These are phyloP conservation scores for Paramecium bursaria DNA, from an alignment of 73 alveolate species.

Conservation along the genomic window DNA sequence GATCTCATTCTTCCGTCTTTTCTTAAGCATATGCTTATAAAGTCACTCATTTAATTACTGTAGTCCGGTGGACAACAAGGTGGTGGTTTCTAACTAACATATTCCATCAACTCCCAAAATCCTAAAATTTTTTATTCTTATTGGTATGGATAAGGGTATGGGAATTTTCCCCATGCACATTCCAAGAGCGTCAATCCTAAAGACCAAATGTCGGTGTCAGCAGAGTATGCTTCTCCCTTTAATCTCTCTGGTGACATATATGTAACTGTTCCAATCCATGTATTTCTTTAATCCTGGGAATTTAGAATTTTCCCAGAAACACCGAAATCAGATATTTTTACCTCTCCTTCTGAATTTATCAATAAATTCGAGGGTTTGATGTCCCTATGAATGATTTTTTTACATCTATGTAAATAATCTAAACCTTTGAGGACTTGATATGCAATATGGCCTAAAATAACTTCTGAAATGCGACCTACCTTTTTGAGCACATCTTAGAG, in stretches of 20 bases:
- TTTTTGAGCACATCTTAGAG: slow-evolving; percentile 82
- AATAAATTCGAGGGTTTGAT: slow-evolving; percentile 92
- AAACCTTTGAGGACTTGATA: slow-evolving; percentile 83
- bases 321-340: slow-evolving; percentile 95
- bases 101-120: slow-evolving; percentile 76
- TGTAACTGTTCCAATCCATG: slow-evolving; percentile 92
- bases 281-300: slow-evolving; percentile 68
- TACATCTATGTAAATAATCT: slow-evolving; percentile 81
- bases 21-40: slow-evolving; percentile 49
- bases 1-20: slow-evolving; percentile 3
- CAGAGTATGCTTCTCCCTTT: slow-evolving; percentile 85
- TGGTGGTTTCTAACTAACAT: slow-evolving; percentile 60
- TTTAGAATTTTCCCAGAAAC: slow-evolving; percentile 80
- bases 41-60: slow-evolving; percentile 60
- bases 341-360: slow-evolving; percentile 83
- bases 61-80: slow-evolving; percentile 69
- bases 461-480: slow-evolving; percentile 87
- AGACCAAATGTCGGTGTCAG: slow-evolving; percentile 97
- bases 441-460: slow-evolving; percentile 90
- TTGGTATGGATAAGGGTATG: slow-evolving; percentile 78
- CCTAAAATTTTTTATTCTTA: slow-evolving; percentile 64
- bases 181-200: slow-evolving; percentile 93
- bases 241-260: slow-evolving; percentile 99
- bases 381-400: slow-evolving; percentile 92
- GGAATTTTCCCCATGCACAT: slow-evolving; percentile 95